Percentiles rank a stretch among this genome's conserved stretches.
Conservation (phyloP, 1,284 basidiomycete species). For the Ceratobasidium theobromae region DNA sequence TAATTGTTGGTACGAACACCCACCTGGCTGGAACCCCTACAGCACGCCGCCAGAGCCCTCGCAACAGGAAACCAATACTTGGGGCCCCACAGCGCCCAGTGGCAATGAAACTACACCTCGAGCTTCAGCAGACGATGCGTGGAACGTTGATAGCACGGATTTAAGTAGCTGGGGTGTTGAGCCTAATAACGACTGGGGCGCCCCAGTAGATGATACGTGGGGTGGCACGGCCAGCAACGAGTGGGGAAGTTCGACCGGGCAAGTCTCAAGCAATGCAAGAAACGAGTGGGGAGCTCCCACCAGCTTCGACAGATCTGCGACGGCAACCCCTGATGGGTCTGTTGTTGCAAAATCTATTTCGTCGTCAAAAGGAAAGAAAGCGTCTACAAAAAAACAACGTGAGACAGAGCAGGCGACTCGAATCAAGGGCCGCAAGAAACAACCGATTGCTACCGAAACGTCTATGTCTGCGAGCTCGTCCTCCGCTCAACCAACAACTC, state of each 20-base stretch:
- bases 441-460: neutral
- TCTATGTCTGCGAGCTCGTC: neutral
- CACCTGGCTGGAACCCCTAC: neutral
- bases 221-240: neutral
- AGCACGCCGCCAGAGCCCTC: neutral
- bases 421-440: neutral
- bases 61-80: neutral
- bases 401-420: neutral
- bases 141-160: neutral
- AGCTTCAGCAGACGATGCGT: neutral
- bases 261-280: too few relatives aligned
- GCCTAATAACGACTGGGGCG: conserved; percentile 16
- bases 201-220: neutral
- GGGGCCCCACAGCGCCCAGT: neutral
- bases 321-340: neutral
- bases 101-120: neutral
- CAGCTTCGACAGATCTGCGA: neutral
- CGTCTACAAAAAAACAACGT: neutral
- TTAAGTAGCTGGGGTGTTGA: neutral
- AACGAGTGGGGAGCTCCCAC: too few relatives aligned
- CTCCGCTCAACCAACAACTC: neutral
- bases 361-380: neutral
- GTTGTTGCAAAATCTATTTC: neutral
- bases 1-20: conserved; percentile 13
- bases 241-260: neutral